Evolutionary conservation across 2,329 filamentous ascomycete genomes (phyloP).

Genomic region (Karstenula rhodostoma): DNA sequence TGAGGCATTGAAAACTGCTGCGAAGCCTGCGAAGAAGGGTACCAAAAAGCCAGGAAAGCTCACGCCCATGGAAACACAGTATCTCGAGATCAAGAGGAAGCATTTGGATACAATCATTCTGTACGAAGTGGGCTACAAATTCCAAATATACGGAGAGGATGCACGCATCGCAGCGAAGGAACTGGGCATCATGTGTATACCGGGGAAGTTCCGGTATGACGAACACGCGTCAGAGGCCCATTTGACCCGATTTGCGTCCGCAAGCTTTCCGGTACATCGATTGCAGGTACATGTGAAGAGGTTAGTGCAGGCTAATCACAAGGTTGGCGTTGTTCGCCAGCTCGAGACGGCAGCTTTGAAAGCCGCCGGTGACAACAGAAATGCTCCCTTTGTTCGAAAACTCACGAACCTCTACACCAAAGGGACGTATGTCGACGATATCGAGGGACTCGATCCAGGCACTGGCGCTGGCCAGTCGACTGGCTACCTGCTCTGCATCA

Average conservation of each 20-base stretch:
- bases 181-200: conserved; percentile 94
- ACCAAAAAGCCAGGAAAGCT: conserved; percentile 81
- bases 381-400: conserved; percentile 88
- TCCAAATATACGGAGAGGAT: conserved; percentile 95
- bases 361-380: conserved; percentile 92
- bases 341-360: conserved; percentile 95
- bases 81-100: conserved; percentile 91
- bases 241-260: conserved; percentile 88
- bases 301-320: conserved; percentile 89
- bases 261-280: conserved; percentile 92
- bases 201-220: conserved; percentile 92
- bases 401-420: conserved; percentile 98
- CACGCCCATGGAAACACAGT: conserved; percentile 92
- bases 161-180: conserved; percentile 88
- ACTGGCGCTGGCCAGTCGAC: conserved; percentile 66
- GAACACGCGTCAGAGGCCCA: conserved; percentile 88
- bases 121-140: conserved; percentile 97
- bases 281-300: conserved; percentile 94
- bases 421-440: conserved; percentile 95
- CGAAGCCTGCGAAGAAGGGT: conserved; percentile 59
- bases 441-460: conserved; percentile 74
- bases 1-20: conserved; percentile 57
- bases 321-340: conserved; percentile 94
- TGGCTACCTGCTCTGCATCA: conserved; percentile 93
- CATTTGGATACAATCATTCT: conserved; percentile 90